Base-by-base conservation (phyloP, 306 rosid genomes). In the Quercus gilva region DNA sequence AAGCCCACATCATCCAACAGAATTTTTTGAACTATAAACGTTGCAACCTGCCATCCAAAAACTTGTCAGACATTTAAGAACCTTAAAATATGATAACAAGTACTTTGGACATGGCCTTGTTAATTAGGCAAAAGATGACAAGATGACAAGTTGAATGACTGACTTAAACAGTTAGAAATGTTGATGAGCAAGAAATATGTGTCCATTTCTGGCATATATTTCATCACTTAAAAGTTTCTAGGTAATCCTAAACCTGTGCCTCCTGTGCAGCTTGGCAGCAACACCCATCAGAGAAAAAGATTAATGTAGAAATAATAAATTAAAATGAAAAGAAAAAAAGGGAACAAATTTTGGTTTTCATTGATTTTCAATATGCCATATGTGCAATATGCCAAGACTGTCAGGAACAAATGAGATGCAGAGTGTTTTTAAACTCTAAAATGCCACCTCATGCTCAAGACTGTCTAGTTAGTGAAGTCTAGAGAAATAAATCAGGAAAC, bases 1-100 rank as follows among this genome's bases (percentile, higher is more conserved):
- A 92, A 76, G 79, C 97, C 98, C 77, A 90, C 87, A 55, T 92
- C 92, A 21, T 94, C 94, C 82, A 90, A 81, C 75, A 94, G 70
- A 85, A 92, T 87, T 61, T 89, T 92, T 65, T 89, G 96, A 68
- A 94, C 88, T 58, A 92, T 89, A 76, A 88, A 91, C 20, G 93
- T 89, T 19, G 97, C 93, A 74, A 94, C 97, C 97, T 92, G 81
- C 77, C 84, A 53, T 29, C 26, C 74, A 28, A 72, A 12, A 81
- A 68, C 57, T 72, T 67, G 83, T 88, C 78, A 89, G 81, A 70
- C 71, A 53, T 73, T 45, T n/a, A 78, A 65, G 58, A 74, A 79
- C 78, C 58, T 73, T 60, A 69, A 61, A 73, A 45, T 67, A 70
- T 53, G 81, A 74, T 37, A 25, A 45, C 21, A 64, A 41, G 76